A percentile compares a stretch with the other conserved stretches of the same genome.
Conservation (phyloP, 2,329 filamentous ascomycete species). For the Aspergillus brasiliensis region DNA sequence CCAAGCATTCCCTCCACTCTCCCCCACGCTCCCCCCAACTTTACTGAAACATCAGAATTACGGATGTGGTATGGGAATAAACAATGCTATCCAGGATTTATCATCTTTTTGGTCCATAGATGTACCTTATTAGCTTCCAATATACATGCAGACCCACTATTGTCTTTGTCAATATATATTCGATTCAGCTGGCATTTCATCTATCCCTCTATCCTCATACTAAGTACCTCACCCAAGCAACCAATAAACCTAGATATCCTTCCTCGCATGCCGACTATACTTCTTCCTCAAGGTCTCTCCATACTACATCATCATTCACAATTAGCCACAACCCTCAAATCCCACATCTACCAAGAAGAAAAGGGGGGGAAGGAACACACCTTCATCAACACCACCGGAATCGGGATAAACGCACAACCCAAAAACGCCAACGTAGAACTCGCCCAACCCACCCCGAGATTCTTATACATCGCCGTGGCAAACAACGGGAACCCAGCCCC, state of each 20-base stretch:
- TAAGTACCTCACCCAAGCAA: too few relatives aligned
- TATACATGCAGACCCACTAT: too few relatives aligned
- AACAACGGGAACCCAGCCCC: constrained; percentile 26
- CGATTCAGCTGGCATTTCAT: too few relatives aligned
- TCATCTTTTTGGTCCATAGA: too few relatives aligned
- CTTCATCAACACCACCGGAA: constrained; percentile 6
- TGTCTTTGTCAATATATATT: too few relatives aligned
- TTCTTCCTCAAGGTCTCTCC: constrained; percentile 3
- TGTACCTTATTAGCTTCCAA: too few relatives aligned
- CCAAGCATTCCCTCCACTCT: too few relatives aligned
- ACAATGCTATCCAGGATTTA: too few relatives aligned
- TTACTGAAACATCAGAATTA: too few relatives aligned
- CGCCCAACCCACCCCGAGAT: constrained; percentile 21
- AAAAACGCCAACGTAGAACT: constrained; percentile 6
- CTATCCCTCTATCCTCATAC: too few relatives aligned
- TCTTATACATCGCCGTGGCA: constrained; percentile 30
- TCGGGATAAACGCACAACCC: neutral
- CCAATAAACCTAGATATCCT: neutral
- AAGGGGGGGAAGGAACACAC: neutral
- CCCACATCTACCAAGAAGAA: neutral
- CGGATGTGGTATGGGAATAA: too few relatives aligned
- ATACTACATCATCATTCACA: neutral
- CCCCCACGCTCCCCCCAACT: too few relatives aligned
- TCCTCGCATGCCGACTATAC: constrained; percentile 2
- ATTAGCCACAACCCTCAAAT: neutral